phyloP scores from a whole-genome alignment of 148 eudicot species.

The Fagopyrum homotropicum region DNA sequence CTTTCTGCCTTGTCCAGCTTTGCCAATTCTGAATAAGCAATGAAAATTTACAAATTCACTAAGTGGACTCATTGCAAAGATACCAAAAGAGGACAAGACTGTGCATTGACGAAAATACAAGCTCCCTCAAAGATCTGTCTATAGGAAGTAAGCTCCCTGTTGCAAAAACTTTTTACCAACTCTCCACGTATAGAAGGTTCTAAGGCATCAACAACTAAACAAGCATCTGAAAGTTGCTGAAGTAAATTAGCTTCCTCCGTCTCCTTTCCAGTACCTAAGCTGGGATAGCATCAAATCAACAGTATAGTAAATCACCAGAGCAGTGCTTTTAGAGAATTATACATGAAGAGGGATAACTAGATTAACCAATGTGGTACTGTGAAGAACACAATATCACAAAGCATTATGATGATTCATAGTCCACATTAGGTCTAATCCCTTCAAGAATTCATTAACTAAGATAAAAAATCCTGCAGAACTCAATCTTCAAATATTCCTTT shows the following conservation, averaged over 20 bases:
- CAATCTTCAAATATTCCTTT: too few species aligned
- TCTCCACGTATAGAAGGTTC: slow-evolving; percentile 99
- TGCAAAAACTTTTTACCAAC: slow-evolving; percentile 82
- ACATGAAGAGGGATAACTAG: too few species aligned
- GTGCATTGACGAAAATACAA: slow-evolving; percentile 33
- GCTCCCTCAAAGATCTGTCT: slow-evolving; percentile 99
- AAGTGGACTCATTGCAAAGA: not conserved
- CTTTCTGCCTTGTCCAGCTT: slow-evolving; percentile 97
- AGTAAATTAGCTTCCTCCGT: slow-evolving; percentile 81
- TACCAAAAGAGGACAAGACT: slow-evolving; percentile 1
- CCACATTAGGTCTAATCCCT: too few species aligned
- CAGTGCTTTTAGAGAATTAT: too few species aligned
- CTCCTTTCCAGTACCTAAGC: slow-evolving; percentile 98
- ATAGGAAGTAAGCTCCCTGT: too few species aligned
- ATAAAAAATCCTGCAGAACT: too few species aligned
- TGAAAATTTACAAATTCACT: not conserved
- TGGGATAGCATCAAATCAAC: slow-evolving; percentile 26
- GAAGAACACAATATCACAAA: too few species aligned
- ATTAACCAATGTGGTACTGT: too few species aligned
- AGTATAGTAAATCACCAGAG: not conserved
- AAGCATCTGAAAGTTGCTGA: slow-evolving; percentile 94
- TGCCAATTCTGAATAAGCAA: slow-evolving; percentile 55
- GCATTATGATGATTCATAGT: too few species aligned
- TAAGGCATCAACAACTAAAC: slow-evolving; percentile 96
- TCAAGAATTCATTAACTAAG: too few species aligned